Evolutionary conservation across 1,284 basidiomycete genomes (phyloP).

Genomic region (Apiotrichum porosum): DNA sequence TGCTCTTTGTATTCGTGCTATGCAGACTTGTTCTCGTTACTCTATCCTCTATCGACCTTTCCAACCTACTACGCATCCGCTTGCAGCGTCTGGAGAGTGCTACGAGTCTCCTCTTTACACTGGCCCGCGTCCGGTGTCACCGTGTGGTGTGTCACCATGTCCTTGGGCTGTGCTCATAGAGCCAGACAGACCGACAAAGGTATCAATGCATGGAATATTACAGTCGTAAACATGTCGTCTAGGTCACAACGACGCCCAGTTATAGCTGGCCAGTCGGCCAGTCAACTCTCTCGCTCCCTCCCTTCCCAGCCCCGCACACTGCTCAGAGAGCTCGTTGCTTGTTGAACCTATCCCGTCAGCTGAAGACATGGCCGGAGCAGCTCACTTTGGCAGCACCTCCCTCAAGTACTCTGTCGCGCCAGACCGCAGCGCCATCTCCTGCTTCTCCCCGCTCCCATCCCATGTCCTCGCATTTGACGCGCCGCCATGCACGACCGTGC

Average conservation of each 20-base stretch:
- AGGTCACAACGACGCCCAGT: too few relatives aligned
- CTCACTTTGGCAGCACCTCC: conserved; percentile 79
- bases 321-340: conserved; percentile 1
- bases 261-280: too few relatives aligned
- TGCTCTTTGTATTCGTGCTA: too few relatives aligned
- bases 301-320: neutral
- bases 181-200: too few relatives aligned
- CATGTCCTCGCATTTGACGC: conserved; percentile 67
- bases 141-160: too few relatives aligned
- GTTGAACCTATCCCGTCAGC: conserved; percentile 1
- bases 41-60: too few relatives aligned
- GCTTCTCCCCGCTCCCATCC: conserved; percentile 78
- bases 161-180: too few relatives aligned
- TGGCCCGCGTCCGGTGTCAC: too few relatives aligned
- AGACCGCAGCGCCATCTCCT: conserved; percentile 72
- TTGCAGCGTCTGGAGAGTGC: too few relatives aligned
- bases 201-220: neutral
- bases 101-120: too few relatives aligned
- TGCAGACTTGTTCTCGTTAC: too few relatives aligned
- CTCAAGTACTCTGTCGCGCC: conserved; percentile 87
- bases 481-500: conserved; percentile 77
- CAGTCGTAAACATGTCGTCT: neutral
- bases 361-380: neutral
- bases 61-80: too few relatives aligned
- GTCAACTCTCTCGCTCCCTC: neutral